Evolutionary conservation across 1,284 basidiomycete species (phyloP), one percentile per base, ranked within the genome.

Genomic region (Sphaerobolus stellatus): DNA sequence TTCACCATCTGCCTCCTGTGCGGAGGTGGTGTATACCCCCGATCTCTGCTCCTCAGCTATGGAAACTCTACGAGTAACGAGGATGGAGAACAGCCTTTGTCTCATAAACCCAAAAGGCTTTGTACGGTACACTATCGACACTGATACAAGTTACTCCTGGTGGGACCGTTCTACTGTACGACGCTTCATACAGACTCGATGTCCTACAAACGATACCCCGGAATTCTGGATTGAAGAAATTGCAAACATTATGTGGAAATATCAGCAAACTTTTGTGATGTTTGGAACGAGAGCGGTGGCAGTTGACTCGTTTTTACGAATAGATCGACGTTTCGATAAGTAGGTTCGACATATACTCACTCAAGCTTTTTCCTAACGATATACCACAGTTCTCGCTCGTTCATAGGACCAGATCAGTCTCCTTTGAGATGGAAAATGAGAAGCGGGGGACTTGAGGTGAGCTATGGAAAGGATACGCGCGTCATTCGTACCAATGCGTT

Each of bases 161-260:
- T 33, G n/a, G 41, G 20, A 20, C 13, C 24, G 30, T 45, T 44
- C 50, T 6, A 33, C n/a, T n/a, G n/a, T n/a, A n/a, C n/a, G n/a
- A n/a, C n/a, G n/a, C n/a, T 52, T n/a, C 50, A 30, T 14, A 46
- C 28, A 20, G 50, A 27, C 27, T 7, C 50, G 31, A 33, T 41
- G 30, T 31, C 50, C 40, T 4, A 18, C 41, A 3, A n/a, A 20
- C 9, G 34, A 31, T 18, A 41, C 40, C 40, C 50, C 50, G 5
- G 50, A 52, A 31, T 46, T 46, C 16, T 52, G 50, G 50, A 33
- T 45, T 46, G 50, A 52, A 4, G 50, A 52, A 24, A 52, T 52
- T 34, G 50, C 50, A 14, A 52, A 46, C 16, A 34, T 52, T 28
- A 22, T 16, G 11, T 52, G 50, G 50, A 24, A 31, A 16, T 29